Evolutionary conservation across 192 early-diverging fungal genomes (phyloP).

Genomic region (Phlyctochytrium arcticum): DNA sequence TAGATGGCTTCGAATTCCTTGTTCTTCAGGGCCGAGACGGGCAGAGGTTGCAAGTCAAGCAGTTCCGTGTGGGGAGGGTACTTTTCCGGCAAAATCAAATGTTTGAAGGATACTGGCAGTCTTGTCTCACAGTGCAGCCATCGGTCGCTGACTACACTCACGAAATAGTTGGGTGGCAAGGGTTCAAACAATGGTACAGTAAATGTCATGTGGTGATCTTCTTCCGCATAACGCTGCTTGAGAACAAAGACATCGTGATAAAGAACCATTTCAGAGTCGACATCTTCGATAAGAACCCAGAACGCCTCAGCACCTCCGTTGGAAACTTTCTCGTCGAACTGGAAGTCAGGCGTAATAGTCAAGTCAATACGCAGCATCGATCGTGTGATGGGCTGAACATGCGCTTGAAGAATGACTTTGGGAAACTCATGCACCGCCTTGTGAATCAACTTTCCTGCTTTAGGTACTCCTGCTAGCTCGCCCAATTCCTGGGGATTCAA

Average conservation of each 20-base stretch:
- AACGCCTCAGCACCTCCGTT: slow-evolving; percentile 83
- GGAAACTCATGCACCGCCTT: slow-evolving; percentile 92
- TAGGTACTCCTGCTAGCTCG: slow-evolving; percentile 80
- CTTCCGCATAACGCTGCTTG: slow-evolving; percentile 74
- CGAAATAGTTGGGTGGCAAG: slow-evolving; percentile 95
- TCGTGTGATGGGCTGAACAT: slow-evolving; percentile 91
- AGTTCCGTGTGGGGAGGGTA: slow-evolving; percentile 93
- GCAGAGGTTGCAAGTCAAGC: slow-evolving; percentile 88
- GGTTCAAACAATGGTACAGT: slow-evolving; percentile 90
- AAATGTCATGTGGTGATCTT: slow-evolving; percentile 85
- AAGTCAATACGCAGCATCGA: slow-evolving; percentile 87
- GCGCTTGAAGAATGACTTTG: slow-evolving; percentile 80
- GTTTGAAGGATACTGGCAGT: slow-evolving; percentile 88
- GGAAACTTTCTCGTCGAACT: slow-evolving; percentile 81
- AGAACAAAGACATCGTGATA: slow-evolving; percentile 91
- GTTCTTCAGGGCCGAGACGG: slow-evolving; percentile 73
- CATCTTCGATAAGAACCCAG: slow-evolving; percentile 94
- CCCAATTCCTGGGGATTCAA: slow-evolving; percentile 88
- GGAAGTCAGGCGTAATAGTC: slow-evolving; percentile 90
- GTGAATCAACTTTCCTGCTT: slow-evolving; percentile 86
- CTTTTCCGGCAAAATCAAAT: slow-evolving; percentile 87
- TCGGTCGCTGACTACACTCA: slow-evolving; percentile 86
- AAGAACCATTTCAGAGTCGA: slow-evolving; percentile 82
- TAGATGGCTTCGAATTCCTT: slow-evolving; percentile 70
- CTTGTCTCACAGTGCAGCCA: slow-evolving; percentile 93